Evolutionary conservation across 352 stramenopile species (phyloP).

Genomic region (Phytophthora boehmeriae): DNA sequence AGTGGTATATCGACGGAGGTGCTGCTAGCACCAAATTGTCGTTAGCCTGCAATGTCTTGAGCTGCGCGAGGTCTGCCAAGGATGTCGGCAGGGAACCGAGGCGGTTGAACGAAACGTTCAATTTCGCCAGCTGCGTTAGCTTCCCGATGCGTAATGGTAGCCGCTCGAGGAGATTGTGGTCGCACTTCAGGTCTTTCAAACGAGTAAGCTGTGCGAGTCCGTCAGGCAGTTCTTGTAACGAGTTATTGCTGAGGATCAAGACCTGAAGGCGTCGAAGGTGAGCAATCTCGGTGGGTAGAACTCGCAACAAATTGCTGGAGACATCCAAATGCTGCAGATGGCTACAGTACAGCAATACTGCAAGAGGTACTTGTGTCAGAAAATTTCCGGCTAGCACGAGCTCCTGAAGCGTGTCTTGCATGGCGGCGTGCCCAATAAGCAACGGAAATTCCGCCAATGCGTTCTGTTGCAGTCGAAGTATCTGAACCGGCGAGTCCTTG

Average conservation of each 20-base stretch:
- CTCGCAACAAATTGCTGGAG: conserved; percentile 48
- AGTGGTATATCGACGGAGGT: conserved; percentile 34
- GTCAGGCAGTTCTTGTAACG: conserved; percentile 45
- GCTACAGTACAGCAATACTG: conserved; percentile 45
- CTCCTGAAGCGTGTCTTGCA: conserved; percentile 57
- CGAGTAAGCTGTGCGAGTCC: conserved; percentile 37
- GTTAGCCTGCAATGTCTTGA: conserved; percentile 51
- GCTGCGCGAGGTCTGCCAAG: conserved; percentile 36
- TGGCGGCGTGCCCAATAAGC: conserved; percentile 34
- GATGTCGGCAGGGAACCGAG: conserved; percentile 58
- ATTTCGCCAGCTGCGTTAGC: conserved; percentile 37
- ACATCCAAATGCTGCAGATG: conserved; percentile 49
- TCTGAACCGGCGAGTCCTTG: conserved; percentile 42
- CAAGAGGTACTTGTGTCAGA: conserved; percentile 44
- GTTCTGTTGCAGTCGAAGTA: conserved; percentile 49
- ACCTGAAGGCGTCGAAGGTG: conserved; percentile 39
- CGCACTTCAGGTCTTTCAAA: conserved; percentile 42
- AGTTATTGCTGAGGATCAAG: conserved; percentile 54
- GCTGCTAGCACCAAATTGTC: conserved; percentile 46
- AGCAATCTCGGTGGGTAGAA: conserved; percentile 46
- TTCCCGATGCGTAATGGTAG: conserved; percentile 47
- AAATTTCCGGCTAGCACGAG: conserved; percentile 44
- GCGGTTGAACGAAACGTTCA: conserved; percentile 56
- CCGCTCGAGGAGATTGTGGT: conserved; percentile 40
- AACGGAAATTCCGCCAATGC: conserved; percentile 47